Percentiles rank a stretch among this genome's conserved stretches.
Conservation (phyloP, 805 yeast genomes). For the Wickerhamomyces sydowiorum region DNA sequence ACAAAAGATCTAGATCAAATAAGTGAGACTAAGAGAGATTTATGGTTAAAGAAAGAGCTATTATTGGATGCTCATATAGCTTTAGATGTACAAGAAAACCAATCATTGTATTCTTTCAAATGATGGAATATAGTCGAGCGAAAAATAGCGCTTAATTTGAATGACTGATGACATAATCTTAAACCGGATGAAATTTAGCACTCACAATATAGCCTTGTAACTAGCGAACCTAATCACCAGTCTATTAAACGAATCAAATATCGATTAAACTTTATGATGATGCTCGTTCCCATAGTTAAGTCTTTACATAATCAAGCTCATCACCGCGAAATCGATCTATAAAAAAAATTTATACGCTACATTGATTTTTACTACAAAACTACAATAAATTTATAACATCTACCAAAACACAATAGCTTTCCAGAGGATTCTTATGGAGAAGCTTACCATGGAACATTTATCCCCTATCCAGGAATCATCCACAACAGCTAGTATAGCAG, state of each 20-base stretch:
- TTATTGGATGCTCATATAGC: conserved; percentile 37
- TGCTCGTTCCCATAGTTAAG: no score
- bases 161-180: neutral
- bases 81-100: conserved; percentile 21
- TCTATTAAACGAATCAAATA: neutral
- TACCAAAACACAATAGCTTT: no score
- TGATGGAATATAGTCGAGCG: neutral
- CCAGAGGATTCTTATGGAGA: neutral
- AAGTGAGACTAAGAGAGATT: conserved; percentile 26
- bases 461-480: conserved; percentile 15
- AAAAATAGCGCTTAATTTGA: neutral
- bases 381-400: neutral
- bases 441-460: neutral
- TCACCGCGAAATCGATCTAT: neutral
- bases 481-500: conserved; percentile 2
- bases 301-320: neutral
- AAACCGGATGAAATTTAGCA: no score
- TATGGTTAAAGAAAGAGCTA: conserved; percentile 37
- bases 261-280: neutral
- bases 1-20: conserved; percentile 24
- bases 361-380: no score
- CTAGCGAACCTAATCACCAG: no score
- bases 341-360: neutral
- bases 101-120: neutral
- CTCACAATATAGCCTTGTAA: no score